Evolutionary conservation across 257 asterid species (phyloP), one percentile per base, ranked within the genome.

Genomic region (Nicotiana benthamiana): DNA sequence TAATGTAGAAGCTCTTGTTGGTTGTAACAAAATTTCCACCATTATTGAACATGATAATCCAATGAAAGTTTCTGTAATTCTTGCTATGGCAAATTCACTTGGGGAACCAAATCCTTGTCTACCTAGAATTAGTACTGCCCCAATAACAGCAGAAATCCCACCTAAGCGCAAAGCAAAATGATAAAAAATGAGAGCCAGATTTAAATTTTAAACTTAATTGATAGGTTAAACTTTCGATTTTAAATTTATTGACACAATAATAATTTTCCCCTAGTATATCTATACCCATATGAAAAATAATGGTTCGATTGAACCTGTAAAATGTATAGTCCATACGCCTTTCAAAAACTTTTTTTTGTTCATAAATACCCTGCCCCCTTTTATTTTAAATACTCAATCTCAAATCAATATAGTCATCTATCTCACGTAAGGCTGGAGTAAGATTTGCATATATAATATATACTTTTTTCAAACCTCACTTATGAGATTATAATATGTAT

Each of bases 61-160:
- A 22, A 94, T 94, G 66, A 94, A 93, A 0, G 98, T 92, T 66
- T 94, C 97, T 2, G 90, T 87, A 16, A 94, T 92, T 67, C 98
- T 86, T n/a, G 88, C 90, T 11, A 94, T 92, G 9, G 97, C 98
- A 46, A 94, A 94, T 17, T 94, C 95, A 34, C 91, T 90, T 6
- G 98, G 93, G 0, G 86, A 72, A 0, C 97, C 98, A 27, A 89
- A 93, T 66, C 91, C 83, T 75, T 86, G 84, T 83, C 98, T 88
- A 5, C 97, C 98, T 26, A 94, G 72, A 20, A 94, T 90, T 66
- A 94, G 75, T 10, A 94, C 80, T 0, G 97, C 98, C 0, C 98
- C 98, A 7, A 94, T 90, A 4, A 90, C 92, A 0, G 98, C 96
- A 1, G 97, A 91, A 30, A 90, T 87, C 3, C 78, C 78, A 48